Evolutionary conservation across 2,329 filamentous ascomycete genomes (phyloP), one percentile per base, ranked within the genome.

Genomic region (Cordyceps javanica): DNA sequence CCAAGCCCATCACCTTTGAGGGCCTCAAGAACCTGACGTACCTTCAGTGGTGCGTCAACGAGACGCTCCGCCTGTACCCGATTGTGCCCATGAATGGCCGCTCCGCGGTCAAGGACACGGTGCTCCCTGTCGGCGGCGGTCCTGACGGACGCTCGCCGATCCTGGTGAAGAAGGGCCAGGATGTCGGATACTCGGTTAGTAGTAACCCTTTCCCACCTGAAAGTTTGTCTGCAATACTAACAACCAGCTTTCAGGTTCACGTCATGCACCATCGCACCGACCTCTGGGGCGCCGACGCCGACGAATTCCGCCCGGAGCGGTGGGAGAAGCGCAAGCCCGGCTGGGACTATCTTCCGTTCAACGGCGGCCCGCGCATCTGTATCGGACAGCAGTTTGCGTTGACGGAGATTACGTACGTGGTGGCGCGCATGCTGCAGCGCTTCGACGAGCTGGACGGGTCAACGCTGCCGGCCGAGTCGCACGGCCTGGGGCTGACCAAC

Each of bases 121-220:
- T 73, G 0, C 70, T 84, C 0, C 81, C 81, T 2, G 64, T 69
- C 0, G 81, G 81, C 42, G 81, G 81, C 28, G 80, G 81, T 0
- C 62, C 70, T 1, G 72, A 81, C 49, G 74, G 77, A 39, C 68
- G 65, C 21, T 69, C 70, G 1, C 80, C 81, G 0, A 62, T 84
- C 11, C 79, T 78, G 60, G 71, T 83, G 3, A 67, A 65, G 13
- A 77, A 77, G 59, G 78, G 79, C 10, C 71, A 75, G 10, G 66
- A 71, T 3, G 71, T 80, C 34, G 68, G 64, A 5, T 79, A 76
- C 63, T 58, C 55, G 7, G 55, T 57, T 2, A 23, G 55, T 51
- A 10, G 3, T 19, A 0, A 1, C 9, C 23, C n/a, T 13, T 3
- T 14, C 2, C 14, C 10, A 3, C 0, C n/a, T 11, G n/a, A n/a